Evolutionary conservation across 202 grass and related monocot species (phyloP), one percentile per base, ranked within the genome.

Genomic region (Musa balbisiana): DNA sequence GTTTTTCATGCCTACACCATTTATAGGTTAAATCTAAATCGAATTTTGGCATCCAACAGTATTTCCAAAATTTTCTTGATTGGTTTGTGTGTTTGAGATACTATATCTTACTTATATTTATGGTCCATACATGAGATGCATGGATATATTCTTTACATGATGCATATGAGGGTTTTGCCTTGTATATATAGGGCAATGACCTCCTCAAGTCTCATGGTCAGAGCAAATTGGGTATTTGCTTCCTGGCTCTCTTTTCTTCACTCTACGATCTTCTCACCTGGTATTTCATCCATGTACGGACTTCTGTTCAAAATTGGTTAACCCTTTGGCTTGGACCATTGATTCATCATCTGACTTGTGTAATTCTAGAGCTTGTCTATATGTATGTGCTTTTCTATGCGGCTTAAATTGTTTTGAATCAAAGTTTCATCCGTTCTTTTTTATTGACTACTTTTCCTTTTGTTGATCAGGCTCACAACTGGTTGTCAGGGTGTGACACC

Each of bases 401-500:
- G 0, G 33, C 33, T 43, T 43, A 43, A 43, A 43, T 43, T 43
- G 5, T 43, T 43, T 43, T 43, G 33, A 43, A 43, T 43, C 33
- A 6, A 6, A 43, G 33, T 43, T 43, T 43, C 33, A 43, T 43
- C 33, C 4, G 33, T 80, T 53, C 22, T 14, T 65, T 50, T 52
- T 72, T 21, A 72, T 80, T 73, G 63, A 64, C 58, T 53, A 53
- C 12, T 5, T 64, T 70, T 22, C 33, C 25, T 80, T 62, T 50
- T 74, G 62, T 80, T 73, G 22, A 64, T 65, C 81, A 94, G 94
- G 94, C 91, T 80, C 87, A 94, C 82, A 92, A 92, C 71, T 85
- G 82, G 59, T 73, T 94, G 67, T 88, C 85, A 4, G 89, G 91
- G 85, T 98, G 91, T 52, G 87, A 98, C 80, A 88, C 82, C 11